A percentile compares a stretch with the other conserved stretches of the same genome.
Conservation (phyloP, 2,329 filamentous ascomycete species). For the Trichoderma asperellum region DNA sequence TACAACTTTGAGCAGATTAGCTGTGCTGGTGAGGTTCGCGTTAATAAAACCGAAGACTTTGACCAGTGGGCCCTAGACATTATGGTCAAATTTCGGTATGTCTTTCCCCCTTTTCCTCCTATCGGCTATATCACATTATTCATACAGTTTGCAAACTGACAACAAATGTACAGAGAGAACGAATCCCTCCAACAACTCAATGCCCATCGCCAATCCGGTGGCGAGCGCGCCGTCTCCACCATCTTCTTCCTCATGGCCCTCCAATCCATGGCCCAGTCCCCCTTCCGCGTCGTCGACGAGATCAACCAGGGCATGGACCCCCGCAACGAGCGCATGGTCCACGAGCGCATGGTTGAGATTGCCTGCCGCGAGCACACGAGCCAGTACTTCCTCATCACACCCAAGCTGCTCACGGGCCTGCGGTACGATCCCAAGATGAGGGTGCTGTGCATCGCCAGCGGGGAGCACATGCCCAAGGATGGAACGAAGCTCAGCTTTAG, state of each 20-base stretch:
- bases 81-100: constrained; percentile 89
- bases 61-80: constrained; percentile 93
- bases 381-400: constrained; percentile 96
- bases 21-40: constrained; percentile 85
- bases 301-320: constrained; percentile 99
- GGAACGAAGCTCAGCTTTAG: constrained; percentile 56
- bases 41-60: constrained; percentile 92
- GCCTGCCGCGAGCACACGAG: constrained; percentile 81
- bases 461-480: constrained; percentile 69
- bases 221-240: constrained; percentile 93
- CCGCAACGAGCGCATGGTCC: constrained; percentile 96
- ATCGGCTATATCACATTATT: not conserved
- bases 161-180: constrained; percentile 59
- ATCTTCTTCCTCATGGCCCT: constrained; percentile 99
- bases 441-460: constrained; percentile 90
- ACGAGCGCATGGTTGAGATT: constrained; percentile 97
- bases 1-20: constrained; percentile 94
- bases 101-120: constrained; percentile 27
- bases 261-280: constrained; percentile 88
- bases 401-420: constrained; percentile 85
- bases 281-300: constrained; percentile 97
- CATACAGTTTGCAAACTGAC: not conserved
- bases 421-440: constrained; percentile 90
- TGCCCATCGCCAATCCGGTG: constrained; percentile 91
- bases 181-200: constrained; percentile 85